Evolutionary conservation across 208 protist species (phyloP).

Genomic region (Leishmania tropica): DNA sequence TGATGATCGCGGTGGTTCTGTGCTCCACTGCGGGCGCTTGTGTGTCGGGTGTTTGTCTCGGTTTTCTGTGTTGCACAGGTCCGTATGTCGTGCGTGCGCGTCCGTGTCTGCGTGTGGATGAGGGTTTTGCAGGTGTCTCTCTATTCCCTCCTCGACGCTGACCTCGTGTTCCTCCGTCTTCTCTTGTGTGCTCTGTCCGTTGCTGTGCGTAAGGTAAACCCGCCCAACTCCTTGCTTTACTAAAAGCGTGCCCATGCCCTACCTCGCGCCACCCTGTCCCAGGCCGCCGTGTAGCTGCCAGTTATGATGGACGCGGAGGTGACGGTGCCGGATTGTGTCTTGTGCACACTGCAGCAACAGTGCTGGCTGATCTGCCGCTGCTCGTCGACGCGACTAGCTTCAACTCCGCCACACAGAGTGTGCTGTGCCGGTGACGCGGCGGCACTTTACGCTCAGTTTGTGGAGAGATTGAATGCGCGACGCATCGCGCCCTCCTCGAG

Average conservation of each 20-base stretch:
- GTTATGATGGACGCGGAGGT: background rate
- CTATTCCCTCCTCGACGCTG: background rate
- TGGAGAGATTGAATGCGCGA: background rate
- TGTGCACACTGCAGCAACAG: background rate
- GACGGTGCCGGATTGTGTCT: background rate
- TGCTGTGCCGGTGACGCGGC: background rate
- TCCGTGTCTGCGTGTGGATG: background rate
- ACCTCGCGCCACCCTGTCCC: background rate
- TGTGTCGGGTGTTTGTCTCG: background rate
- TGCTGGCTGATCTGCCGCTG: background rate
- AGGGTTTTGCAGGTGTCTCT: background rate
- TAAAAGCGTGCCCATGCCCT: background rate
- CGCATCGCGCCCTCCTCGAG: background rate
- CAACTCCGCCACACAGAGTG: background rate
- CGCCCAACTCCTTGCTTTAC: background rate
- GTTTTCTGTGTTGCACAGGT: background rate
- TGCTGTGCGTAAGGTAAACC: slow-evolving; percentile 1
- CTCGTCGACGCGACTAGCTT: background rate
- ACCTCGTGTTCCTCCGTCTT: background rate
- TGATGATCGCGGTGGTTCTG: background rate
- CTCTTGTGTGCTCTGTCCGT: background rate
- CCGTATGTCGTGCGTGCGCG: background rate
- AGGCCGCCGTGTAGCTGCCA: background rate
- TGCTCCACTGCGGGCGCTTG: background rate
- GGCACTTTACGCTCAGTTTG: too few species aligned